phyloP scores from a whole-genome alignment of 1,284 basidiomycete species.

The Cutaneotrichosporon sp. region DNA sequence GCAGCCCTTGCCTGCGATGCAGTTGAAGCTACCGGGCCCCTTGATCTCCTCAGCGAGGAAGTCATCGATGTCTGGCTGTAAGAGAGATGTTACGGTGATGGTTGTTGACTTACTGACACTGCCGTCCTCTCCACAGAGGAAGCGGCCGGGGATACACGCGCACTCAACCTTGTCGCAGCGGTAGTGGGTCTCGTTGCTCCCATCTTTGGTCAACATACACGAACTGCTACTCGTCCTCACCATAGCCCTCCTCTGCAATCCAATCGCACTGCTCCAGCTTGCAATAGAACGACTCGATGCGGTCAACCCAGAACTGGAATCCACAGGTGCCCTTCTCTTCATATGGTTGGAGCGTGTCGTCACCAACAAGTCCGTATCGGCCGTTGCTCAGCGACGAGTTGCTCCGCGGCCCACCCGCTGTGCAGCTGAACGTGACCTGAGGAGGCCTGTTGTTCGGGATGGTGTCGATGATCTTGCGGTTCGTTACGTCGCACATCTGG shows the following conservation, averaged over 20 bases:
- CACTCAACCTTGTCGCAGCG: constrained; percentile 80
- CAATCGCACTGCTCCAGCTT: constrained; percentile 61
- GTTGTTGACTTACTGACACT: constrained; percentile 69
- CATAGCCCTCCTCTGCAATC: constrained; percentile 40
- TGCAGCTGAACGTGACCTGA: constrained; percentile 92
- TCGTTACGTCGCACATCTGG: constrained; percentile 97
- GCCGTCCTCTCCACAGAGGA: constrained; percentile 93
- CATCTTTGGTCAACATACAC: constrained; percentile 49
- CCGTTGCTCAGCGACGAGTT: constrained; percentile 16
- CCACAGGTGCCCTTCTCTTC: constrained; percentile 62
- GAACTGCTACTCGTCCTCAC: constrained; percentile 18
- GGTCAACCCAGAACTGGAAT: constrained; percentile 97
- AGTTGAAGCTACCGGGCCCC: constrained; percentile 85
- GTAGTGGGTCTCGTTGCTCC: constrained; percentile 69
- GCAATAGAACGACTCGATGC: constrained; percentile 94
- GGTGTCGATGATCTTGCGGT: constrained; percentile 85
- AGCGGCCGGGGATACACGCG: constrained; percentile 84
- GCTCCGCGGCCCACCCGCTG: constrained; percentile 38
- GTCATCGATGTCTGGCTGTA: constrained; percentile 76
- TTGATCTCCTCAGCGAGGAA: constrained; percentile 86
- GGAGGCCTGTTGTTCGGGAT: constrained; percentile 77
- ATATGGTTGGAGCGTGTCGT: background rate
- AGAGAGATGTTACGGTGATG: background rate
- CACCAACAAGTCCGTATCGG: constrained; percentile 6
- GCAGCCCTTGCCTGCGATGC: constrained; percentile 70